Evolutionary conservation across 2,329 filamentous ascomycete species (phyloP).

Genomic region (Lasiodiplodia citricola): DNA sequence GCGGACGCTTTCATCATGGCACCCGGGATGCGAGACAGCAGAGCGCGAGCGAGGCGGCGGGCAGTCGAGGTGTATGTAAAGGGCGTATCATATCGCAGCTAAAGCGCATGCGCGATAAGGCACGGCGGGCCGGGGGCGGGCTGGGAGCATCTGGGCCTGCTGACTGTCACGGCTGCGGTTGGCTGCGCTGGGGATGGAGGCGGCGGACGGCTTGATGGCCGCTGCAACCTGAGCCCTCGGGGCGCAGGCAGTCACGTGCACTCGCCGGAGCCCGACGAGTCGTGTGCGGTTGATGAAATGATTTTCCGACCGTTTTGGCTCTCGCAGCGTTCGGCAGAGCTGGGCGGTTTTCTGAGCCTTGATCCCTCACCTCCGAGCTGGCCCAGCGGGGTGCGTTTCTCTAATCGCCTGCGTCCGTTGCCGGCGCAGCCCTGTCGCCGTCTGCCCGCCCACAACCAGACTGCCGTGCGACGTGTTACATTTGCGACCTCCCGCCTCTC

Average conservation of each 20-base stretch:
- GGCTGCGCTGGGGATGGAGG: not conserved
- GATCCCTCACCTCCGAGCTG: conserved; percentile 19
- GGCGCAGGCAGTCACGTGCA: conserved; percentile 7
- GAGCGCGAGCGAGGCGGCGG: conserved; percentile 9
- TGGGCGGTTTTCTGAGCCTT: conserved; percentile 7
- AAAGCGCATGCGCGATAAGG: conserved; percentile 10
- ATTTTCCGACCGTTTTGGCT: conserved; percentile 19
- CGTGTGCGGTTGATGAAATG: conserved; percentile 23
- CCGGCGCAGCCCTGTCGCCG: conserved; percentile 16
- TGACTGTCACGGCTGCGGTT: conserved; percentile 14
- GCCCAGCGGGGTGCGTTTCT: conserved; percentile 12
- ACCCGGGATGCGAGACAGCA: conserved; percentile 5
- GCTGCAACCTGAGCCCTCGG: not conserved
- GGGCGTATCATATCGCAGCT: conserved; percentile 10
- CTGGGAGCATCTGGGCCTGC: conserved; percentile 2
- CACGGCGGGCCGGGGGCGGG: not conserved
- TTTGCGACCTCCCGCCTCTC: conserved; percentile 20
- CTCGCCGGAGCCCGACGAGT: not conserved
- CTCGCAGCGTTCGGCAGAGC: conserved; percentile 7
- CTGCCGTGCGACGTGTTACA: conserved; percentile 25
- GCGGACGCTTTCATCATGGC: conserved; percentile 20
- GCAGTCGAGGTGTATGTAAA: conserved; percentile 12
- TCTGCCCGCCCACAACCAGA: conserved; percentile 1
- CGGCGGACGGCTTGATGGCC: not conserved
- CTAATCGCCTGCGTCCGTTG: conserved; percentile 9